Percentiles rank a stretch among this genome's conserved stretches.
These are phyloP conservation scores for Tinospora cordifolia DNA, from an alignment of 164 flowering plant genomes.

Conservation along the genomic window DNA sequence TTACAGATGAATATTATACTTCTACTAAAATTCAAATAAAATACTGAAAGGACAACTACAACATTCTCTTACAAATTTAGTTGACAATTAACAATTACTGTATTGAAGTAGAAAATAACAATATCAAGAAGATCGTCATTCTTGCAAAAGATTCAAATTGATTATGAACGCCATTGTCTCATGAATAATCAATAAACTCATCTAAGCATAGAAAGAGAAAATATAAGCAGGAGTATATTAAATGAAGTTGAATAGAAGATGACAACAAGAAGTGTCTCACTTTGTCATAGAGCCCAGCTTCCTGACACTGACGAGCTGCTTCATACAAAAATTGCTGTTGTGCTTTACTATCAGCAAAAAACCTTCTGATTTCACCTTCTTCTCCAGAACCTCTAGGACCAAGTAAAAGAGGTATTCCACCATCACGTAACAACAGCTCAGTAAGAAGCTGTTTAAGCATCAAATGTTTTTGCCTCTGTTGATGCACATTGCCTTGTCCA, in stretches of 20 bases:
- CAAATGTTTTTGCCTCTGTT: conserved; percentile 72
- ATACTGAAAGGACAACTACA: too few relatives aligned
- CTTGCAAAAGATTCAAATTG: too few relatives aligned
- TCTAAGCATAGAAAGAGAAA: too few relatives aligned
- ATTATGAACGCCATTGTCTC: too few relatives aligned
- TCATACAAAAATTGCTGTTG: conserved; percentile 80
- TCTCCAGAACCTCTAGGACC: conserved; percentile 88
- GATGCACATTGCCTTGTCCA: conserved; percentile 64
- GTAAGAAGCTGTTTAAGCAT: conserved; percentile 89
- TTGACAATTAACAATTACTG: too few relatives aligned
- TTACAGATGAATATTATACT: too few relatives aligned
- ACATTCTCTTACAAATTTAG: too few relatives aligned
- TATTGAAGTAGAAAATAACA: too few relatives aligned
- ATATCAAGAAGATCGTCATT: too few relatives aligned
- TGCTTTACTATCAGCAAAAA: conserved; percentile 47
- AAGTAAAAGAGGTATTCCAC: conserved; percentile 74
- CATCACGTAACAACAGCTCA: conserved; percentile 72
- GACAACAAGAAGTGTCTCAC: conserved; percentile 30
- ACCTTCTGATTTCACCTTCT: conserved; percentile 79
- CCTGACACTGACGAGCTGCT: conserved; percentile 88
- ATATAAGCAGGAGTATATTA: too few relatives aligned
- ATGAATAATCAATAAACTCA: too few relatives aligned
- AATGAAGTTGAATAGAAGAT: background rate
- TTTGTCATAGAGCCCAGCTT: conserved; percentile 83
- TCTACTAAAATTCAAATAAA: too few relatives aligned